A percentile compares a stretch with the other conserved stretches of the same genome.
These are phyloP conservation scores for Phaeosphaeria sp. DNA, from an alignment of 2,329 filamentous ascomycete species.

Conservation along the genomic window DNA sequence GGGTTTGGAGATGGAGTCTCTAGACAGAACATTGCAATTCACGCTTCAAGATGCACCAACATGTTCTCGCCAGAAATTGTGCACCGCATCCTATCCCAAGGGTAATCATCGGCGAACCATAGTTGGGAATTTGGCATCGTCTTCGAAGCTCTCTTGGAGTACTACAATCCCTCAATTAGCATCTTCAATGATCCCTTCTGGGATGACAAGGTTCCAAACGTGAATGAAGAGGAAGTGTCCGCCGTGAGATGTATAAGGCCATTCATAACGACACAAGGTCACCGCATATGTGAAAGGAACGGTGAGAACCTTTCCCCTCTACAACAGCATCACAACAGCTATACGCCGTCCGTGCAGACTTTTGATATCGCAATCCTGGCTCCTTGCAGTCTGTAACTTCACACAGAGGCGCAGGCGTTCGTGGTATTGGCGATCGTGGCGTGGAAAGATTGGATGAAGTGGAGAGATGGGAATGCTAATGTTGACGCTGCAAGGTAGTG, in stretches of 20 bases:
- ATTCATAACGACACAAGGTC: background rate
- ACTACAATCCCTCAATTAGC: constrained; percentile 33
- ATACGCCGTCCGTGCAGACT: too few relatives aligned
- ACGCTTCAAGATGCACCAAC: background rate
- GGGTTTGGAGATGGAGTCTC: background rate
- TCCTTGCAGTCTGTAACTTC: too few relatives aligned
- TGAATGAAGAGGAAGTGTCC: background rate
- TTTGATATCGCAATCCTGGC: too few relatives aligned
- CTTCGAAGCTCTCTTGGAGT: constrained; percentile 51
- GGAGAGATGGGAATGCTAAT: background rate
- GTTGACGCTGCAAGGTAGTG: too few relatives aligned
- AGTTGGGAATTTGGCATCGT: constrained; percentile 52
- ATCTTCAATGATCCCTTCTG: constrained; percentile 51
- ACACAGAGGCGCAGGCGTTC: constrained; percentile 50
- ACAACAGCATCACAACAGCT: background rate
- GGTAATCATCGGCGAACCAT: constrained; percentile 61
- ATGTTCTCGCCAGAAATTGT: background rate
- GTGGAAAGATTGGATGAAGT: background rate
- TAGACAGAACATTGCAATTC: background rate
- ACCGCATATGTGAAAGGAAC: background rate
- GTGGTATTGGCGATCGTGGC: background rate
- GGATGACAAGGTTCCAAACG: constrained; percentile 11
- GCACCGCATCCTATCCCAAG: background rate
- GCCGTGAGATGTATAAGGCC: background rate
- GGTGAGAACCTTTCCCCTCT: background rate